Percentiles rank a stretch among this genome's conserved stretches.
These are phyloP conservation scores for Suillus spraguei DNA, from an alignment of 768 basidiomycete genomes.

Conservation along the genomic window DNA sequence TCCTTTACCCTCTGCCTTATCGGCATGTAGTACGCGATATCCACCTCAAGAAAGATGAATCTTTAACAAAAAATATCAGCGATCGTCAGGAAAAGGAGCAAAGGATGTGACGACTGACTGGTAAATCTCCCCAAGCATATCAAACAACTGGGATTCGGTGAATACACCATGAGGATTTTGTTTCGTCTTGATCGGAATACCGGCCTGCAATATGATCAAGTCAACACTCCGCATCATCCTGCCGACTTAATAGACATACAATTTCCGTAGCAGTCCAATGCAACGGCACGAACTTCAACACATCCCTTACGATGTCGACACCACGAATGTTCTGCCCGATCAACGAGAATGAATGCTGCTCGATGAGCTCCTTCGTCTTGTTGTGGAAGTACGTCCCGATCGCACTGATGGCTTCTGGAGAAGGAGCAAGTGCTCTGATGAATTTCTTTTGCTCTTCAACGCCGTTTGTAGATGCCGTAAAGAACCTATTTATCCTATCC, in stretches of 20 bases:
- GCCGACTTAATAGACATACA: constrained; percentile 42
- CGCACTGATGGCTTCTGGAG: constrained; percentile 48
- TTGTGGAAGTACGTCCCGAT: constrained; percentile 67
- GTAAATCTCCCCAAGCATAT: constrained; percentile 71
- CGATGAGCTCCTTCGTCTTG: constrained; percentile 62
- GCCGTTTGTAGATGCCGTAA: constrained; percentile 50
- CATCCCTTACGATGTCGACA: constrained; percentile 71
- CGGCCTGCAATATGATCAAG: constrained; percentile 48
- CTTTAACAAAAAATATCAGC: constrained; percentile 34
- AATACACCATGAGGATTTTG: constrained; percentile 56
- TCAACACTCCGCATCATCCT: neutral
- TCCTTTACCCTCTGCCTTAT: constrained; percentile 51
- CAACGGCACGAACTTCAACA: constrained; percentile 65
- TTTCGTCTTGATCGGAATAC: constrained; percentile 66
- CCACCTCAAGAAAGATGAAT: constrained; percentile 76
- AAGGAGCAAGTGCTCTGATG: constrained; percentile 46
- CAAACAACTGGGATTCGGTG: constrained; percentile 62
- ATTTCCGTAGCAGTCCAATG: constrained; percentile 72
- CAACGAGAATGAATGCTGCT: constrained; percentile 52
- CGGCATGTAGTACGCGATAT: constrained; percentile 58
- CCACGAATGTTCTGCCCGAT: constrained; percentile 54
- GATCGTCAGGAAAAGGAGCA: neutral
- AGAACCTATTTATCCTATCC: constrained; percentile 52
- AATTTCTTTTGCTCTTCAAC: constrained; percentile 48
- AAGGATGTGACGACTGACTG: constrained; percentile 39